Evolutionary conservation across 768 basidiomycete species (phyloP).

Genomic region (Boletus tylopilopsis): DNA sequence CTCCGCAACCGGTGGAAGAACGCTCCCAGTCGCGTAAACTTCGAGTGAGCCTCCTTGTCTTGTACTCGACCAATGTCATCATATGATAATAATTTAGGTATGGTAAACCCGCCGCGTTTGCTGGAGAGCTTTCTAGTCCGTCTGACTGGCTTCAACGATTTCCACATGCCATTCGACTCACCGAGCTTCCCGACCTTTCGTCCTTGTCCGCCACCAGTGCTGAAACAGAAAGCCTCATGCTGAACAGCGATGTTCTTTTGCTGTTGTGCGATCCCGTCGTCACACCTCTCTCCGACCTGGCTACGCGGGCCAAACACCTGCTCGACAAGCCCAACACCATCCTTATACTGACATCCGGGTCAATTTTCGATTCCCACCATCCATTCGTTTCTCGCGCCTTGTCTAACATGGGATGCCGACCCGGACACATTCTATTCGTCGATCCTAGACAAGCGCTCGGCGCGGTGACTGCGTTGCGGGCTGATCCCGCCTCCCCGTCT

Average conservation of each 20-base stretch:
- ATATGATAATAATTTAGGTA: constrained; percentile 14
- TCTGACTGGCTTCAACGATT: constrained; percentile 59
- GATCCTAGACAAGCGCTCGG: constrained; percentile 58
- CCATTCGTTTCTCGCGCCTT: constrained; percentile 20
- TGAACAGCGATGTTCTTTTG: constrained; percentile 59
- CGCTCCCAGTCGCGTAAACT: constrained; percentile 19
- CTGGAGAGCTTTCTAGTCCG: constrained; percentile 36
- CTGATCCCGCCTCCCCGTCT: constrained; percentile 41
- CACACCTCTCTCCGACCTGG: constrained; percentile 41
- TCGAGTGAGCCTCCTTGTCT: constrained; percentile 22
- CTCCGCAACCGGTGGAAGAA: constrained; percentile 51
- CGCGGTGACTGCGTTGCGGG: constrained; percentile 48
- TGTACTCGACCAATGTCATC: background rate
- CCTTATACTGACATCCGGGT: constrained; percentile 38
- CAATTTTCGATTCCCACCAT: constrained; percentile 12
- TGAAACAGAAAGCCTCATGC: constrained; percentile 16
- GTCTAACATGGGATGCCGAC: constrained; percentile 22
- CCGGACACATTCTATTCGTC: constrained; percentile 39
- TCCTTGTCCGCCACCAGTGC: constrained; percentile 15
- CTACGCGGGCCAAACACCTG: constrained; percentile 22
- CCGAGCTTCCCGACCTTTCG: constrained; percentile 32
- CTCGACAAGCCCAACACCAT: constrained; percentile 40
- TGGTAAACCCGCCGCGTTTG: constrained; percentile 18
- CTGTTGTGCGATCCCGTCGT: constrained; percentile 60
- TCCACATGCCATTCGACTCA: constrained; percentile 45